phyloP scores from a whole-genome alignment of 2,329 filamentous ascomycete genomes.

The Alternaria tenuissima region DNA sequence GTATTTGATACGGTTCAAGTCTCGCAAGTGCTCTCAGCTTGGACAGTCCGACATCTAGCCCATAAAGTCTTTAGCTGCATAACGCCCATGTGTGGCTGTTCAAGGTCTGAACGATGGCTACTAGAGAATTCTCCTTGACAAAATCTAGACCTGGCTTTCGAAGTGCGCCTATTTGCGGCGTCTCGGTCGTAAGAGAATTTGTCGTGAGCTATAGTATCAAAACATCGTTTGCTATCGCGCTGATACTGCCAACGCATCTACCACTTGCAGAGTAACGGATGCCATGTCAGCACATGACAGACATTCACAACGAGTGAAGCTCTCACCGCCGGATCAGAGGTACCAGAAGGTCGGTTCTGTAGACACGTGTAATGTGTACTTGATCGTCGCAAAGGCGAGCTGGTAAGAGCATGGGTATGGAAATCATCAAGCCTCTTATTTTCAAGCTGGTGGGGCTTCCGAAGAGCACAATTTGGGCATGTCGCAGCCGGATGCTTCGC shows the following conservation, averaged over 20 bases:
- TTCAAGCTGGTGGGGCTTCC: no score
- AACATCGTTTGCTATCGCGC: background rate
- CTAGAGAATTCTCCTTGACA: background rate
- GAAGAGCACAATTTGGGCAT: background rate
- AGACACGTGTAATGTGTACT: background rate
- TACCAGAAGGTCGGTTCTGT: background rate
- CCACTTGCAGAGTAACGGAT: background rate
- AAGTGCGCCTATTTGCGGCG: fast-evolving
- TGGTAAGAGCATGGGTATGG: background rate
- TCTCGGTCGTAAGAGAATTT: no score
- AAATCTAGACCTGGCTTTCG: background rate
- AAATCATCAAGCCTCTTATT: background rate
- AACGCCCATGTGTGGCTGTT: background rate
- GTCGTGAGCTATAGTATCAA: fast-evolving
- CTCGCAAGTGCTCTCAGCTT: background rate
- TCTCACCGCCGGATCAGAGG: background rate
- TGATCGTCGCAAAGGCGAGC: background rate
- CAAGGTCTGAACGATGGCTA: background rate
- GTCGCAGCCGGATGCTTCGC: background rate
- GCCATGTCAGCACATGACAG: background rate
- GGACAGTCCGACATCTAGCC: background rate
- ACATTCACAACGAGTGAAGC: background rate
- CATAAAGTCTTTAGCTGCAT: background rate
- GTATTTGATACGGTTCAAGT: background rate
- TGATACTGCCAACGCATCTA: background rate